phyloP scores from a whole-genome alignment of 371 early-diverging fungal genomes.

The Lichtheimia corymbifera region DNA sequence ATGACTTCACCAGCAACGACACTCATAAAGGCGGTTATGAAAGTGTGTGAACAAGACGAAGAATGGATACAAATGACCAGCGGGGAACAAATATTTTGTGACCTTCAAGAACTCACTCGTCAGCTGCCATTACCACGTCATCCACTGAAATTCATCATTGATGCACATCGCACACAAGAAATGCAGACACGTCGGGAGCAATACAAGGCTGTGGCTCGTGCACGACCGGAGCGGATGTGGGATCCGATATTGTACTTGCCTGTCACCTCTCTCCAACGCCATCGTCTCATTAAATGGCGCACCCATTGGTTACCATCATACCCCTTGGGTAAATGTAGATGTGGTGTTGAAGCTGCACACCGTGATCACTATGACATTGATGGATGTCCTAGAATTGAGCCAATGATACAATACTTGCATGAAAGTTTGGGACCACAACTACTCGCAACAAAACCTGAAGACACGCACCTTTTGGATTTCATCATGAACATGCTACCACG shows the following conservation, averaged over 20 bases:
- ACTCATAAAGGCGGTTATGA: background rate
- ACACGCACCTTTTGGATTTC: background rate
- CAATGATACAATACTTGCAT: background rate
- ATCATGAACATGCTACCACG: background rate
- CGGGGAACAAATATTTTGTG: background rate
- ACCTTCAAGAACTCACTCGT: background rate
- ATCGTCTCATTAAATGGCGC: slow-evolving; percentile 11
- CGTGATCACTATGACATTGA: background rate
- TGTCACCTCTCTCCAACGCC: background rate
- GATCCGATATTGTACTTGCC: slow-evolving; percentile 4
- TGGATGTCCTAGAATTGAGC: background rate
- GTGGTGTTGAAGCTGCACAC: background rate
- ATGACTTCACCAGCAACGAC: background rate
- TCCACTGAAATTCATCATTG: background rate
- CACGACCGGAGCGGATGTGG: background rate
- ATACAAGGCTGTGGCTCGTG: background rate
- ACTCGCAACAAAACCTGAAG: background rate
- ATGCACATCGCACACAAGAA: background rate
- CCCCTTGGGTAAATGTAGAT: background rate
- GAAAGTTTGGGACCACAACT: background rate
- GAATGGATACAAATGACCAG: background rate
- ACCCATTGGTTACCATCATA: slow-evolving; percentile 2
- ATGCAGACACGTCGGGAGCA: background rate
- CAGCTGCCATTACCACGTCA: background rate
- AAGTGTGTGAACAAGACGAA: background rate